Conservation (phyloP, 495 filamentous ascomycete genomes). For the Amorphotheca resinae region DNA sequence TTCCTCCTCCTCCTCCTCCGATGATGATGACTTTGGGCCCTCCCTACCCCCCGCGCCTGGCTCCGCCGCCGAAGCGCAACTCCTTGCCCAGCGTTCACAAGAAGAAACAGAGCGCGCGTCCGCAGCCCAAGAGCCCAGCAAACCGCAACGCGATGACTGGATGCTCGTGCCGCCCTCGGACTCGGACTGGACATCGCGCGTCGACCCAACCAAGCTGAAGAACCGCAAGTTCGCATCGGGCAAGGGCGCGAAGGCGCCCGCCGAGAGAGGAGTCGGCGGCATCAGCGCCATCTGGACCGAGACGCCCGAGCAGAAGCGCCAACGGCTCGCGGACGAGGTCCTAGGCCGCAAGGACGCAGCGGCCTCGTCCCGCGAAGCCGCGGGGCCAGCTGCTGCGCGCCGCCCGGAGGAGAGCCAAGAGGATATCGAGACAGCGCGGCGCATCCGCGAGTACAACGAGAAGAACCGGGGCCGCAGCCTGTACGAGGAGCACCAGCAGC, state of each 20-base stretch:
- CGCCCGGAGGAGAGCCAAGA: constrained; percentile 14
- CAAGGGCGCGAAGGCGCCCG: constrained; percentile 38
- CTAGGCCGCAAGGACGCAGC: constrained; percentile 51
- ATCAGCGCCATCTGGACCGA: constrained; percentile 75
- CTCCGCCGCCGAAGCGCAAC: constrained; percentile 14
- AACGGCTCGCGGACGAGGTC: constrained; percentile 71
- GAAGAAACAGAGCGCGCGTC: constrained; percentile 9
- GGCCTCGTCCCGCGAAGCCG: background rate
- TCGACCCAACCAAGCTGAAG: constrained; percentile 74
- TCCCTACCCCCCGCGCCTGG: constrained; percentile 48
- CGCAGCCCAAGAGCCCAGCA: constrained; percentile 26
- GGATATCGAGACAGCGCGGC: constrained; percentile 32
- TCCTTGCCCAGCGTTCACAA: constrained; percentile 1
- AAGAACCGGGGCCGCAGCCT: constrained; percentile 49
- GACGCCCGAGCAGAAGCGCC: constrained; percentile 76
- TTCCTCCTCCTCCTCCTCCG: constrained; percentile 15
- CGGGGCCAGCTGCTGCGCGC: background rate
- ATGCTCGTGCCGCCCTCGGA: constrained; percentile 77
- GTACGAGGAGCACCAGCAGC: constrained; percentile 46
- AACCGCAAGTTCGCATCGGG: constrained; percentile 77
- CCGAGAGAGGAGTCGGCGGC: constrained; percentile 27
- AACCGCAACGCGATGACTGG: constrained; percentile 70
- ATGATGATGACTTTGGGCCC: constrained; percentile 57
- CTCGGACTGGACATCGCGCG: constrained; percentile 47
- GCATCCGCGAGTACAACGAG: constrained; percentile 45